Conservation (phyloP, 2,329 filamentous ascomycete genomes). For the Cladosporium cucumerinum region DNA sequence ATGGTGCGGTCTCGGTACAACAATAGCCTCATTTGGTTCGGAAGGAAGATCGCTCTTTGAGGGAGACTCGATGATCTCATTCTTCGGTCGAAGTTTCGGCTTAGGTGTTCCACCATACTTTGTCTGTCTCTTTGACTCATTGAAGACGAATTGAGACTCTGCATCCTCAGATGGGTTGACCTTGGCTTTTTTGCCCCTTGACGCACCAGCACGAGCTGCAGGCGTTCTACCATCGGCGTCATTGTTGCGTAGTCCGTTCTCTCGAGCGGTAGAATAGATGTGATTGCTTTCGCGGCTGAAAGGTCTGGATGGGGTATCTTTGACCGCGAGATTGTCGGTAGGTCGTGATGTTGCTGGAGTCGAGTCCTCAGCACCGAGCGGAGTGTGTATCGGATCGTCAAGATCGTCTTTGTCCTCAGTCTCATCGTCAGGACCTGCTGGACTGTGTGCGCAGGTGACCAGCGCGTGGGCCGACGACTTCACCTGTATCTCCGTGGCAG, state of each 20-base stretch:
- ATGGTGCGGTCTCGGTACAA: neutral
- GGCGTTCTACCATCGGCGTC: neutral
- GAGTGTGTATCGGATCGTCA: neutral
- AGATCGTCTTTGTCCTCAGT: constrained; percentile 10
- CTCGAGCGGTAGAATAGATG: constrained; percentile 1
- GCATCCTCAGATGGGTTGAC: neutral
- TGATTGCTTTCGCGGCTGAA: neutral
- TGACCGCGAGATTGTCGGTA: neutral
- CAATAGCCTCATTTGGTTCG: neutral
- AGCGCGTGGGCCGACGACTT: constrained; percentile 2
- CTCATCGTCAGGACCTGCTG: neutral
- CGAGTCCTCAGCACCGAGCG: neutral
- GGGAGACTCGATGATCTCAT: neutral
- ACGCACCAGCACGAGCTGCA: neutral
- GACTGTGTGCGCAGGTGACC: too few relatives aligned
- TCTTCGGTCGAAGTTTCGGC: neutral
- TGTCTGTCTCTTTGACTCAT: neutral
- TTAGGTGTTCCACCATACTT: constrained; percentile 5
- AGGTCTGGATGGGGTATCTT: constrained; percentile 4
- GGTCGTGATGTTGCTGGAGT: constrained; percentile 11
- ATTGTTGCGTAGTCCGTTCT: neutral
- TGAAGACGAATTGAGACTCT: constrained; percentile 8
- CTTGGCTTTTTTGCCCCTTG: neutral
- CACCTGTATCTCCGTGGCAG: constrained; percentile 3
- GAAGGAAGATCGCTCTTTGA: neutral